phyloP scores from a whole-genome alignment of 164 flowering plant species.

The Tetrastigma voinierianum region DNA sequence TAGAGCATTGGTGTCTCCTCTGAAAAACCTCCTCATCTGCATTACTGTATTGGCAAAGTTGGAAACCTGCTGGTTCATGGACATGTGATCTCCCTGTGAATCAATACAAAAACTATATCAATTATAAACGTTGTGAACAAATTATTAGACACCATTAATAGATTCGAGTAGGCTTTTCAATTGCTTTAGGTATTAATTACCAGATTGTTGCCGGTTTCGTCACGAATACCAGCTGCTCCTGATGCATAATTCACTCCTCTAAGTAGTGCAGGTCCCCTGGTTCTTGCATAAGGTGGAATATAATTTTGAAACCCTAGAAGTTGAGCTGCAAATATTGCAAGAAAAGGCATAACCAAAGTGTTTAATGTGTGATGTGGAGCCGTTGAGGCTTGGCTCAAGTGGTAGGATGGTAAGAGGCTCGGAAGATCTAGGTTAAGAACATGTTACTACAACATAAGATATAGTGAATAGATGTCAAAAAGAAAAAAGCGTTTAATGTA shows the following conservation, averaged over 20 bases:
- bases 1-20: constrained; percentile 42
- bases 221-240: constrained; percentile 83
- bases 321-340: constrained; percentile 47
- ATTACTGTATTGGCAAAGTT: constrained; percentile 50
- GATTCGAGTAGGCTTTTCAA: no score
- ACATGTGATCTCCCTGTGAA: constrained; percentile 63
- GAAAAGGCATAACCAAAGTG: not conserved
- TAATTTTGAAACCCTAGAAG: constrained; percentile 63
- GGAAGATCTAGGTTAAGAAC: no score
- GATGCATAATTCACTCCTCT: constrained; percentile 82
- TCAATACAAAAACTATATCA: not conserved
- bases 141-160: not conserved
- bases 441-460: no score
- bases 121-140: not conserved
- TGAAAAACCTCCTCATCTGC: constrained; percentile 46
- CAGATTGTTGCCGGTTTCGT: constrained; percentile 80
- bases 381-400: no score
- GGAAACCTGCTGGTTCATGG: constrained; percentile 66
- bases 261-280: constrained; percentile 41
- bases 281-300: constrained; percentile 59
- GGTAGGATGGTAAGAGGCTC: no score
- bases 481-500: no score
- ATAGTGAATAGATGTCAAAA: no score
- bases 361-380: not conserved
- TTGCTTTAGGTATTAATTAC: constrained; percentile 30